Conservation (phyloP, 768 basidiomycete species). For the Collybia nuda region DNA sequence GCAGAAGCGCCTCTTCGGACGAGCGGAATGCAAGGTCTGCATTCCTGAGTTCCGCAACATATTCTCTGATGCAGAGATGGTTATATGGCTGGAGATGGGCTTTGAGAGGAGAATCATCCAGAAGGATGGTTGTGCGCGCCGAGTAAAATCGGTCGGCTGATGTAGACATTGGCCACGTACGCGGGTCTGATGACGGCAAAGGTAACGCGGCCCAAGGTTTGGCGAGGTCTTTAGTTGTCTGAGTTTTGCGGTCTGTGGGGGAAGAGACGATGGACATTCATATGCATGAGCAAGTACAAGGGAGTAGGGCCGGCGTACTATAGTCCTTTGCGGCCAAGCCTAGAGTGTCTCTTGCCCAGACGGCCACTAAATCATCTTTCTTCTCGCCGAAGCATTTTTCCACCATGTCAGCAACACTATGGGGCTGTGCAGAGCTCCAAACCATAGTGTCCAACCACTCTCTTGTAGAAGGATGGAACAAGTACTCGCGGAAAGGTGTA, state of each 20-base stretch:
- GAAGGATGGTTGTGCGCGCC: constrained; percentile 42
- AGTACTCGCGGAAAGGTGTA: constrained; percentile 55
- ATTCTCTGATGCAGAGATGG: constrained; percentile 77
- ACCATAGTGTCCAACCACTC: constrained; percentile 83
- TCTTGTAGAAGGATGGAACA: constrained; percentile 60
- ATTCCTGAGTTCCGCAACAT: constrained; percentile 30
- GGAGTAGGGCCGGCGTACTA: constrained; percentile 42
- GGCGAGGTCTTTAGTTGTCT: constrained; percentile 74
- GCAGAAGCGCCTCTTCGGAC: neutral
- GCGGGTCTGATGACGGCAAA: neutral
- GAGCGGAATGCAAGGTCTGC: constrained; percentile 7
- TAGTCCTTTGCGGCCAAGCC: constrained; percentile 65
- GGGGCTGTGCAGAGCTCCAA: constrained; percentile 86
- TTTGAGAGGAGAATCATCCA: constrained; percentile 58
- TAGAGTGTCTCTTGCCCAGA: constrained; percentile 82
- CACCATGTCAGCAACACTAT: constrained; percentile 78
- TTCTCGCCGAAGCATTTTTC: constrained; percentile 51
- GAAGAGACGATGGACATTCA: neutral
- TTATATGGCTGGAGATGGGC: constrained; percentile 76
- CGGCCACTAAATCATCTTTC: constrained; percentile 45
- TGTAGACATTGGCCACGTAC: neutral
- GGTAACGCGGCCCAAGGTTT: constrained; percentile 58
- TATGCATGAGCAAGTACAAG: neutral
- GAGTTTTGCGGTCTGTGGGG: constrained; percentile 37
- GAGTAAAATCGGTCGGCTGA: constrained; percentile 31